Conservation (phyloP, 345 rosid genomes). For the Murraya koenigii region DNA sequence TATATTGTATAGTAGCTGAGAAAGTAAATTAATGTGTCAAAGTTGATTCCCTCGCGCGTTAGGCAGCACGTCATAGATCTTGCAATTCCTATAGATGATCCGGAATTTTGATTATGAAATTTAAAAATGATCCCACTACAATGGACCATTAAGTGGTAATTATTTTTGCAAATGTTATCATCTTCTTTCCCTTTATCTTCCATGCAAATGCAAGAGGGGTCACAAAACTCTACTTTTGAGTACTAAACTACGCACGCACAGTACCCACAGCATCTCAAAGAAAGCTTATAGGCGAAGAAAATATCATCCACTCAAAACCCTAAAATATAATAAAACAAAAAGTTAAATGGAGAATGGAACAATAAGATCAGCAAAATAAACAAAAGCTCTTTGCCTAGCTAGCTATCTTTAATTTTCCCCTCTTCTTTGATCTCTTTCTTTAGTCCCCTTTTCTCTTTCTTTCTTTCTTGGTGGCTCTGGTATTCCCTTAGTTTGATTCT, state of each 20-base stretch:
- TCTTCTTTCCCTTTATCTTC: conserved; percentile 16
- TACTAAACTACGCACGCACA: conserved; percentile 24
- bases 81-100: background rate
- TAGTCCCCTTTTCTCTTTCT: conserved; percentile 38
- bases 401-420: too few relatives aligned
- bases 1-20: background rate
- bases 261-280: conserved; percentile 29
- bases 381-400: conserved; percentile 22
- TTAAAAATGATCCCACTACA: conserved; percentile 35
- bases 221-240: conserved; percentile 23
- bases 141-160: conserved; percentile 21
- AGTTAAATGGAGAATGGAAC: conserved; percentile 31
- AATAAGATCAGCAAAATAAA: conserved; percentile 25
- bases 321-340: conserved; percentile 53
- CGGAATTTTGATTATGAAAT: conserved; percentile 1
- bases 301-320: conserved; percentile 61
- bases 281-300: conserved; percentile 59
- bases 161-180: background rate
- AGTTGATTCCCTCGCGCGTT: conserved; percentile 5
- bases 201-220: conserved; percentile 28
- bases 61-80: background rate
- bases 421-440: conserved; percentile 31
- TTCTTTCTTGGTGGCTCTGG: conserved; percentile 42
- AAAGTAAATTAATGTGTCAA: background rate
- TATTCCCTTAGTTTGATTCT: conserved; percentile 55